These are phyloP conservation scores for Dothideomycetes sp. DNA, from an alignment of 2,329 filamentous ascomycete species.

Conservation along the genomic window DNA sequence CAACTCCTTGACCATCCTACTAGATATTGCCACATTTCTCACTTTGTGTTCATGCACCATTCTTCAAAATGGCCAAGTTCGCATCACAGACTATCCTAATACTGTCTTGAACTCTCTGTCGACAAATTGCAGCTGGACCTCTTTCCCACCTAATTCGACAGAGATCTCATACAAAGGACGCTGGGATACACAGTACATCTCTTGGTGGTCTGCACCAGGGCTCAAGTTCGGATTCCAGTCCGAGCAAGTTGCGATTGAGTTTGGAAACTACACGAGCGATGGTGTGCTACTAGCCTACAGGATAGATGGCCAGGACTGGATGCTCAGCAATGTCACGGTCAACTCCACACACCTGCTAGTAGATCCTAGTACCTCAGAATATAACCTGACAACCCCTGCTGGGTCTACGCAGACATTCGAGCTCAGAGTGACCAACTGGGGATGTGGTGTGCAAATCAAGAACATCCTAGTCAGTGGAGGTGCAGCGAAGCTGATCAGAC, in stretches of 20 bases:
- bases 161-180: constrained; percentile 52
- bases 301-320: constrained; percentile 48
- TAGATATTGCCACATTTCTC: too few species aligned
- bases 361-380: constrained; percentile 32
- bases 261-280: constrained; percentile 40
- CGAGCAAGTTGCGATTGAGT: constrained; percentile 40
- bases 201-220: constrained; percentile 39
- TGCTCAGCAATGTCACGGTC: constrained; percentile 49
- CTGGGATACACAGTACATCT: constrained; percentile 50
- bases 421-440: constrained; percentile 51
- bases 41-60: constrained; percentile 25
- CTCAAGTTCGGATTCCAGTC: constrained; percentile 47
- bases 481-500: constrained; percentile 34
- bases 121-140: constrained; percentile 29
- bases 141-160: constrained; percentile 39
- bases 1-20: too few species aligned
- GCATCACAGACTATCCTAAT: constrained; percentile 27
- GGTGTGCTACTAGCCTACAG: constrained; percentile 46
- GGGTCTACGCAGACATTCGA: constrained; percentile 41
- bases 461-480: constrained; percentile 38
- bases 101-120: constrained; percentile 23
- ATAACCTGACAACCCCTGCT: constrained; percentile 30
- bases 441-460: constrained; percentile 46
- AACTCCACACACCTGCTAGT: constrained; percentile 46
- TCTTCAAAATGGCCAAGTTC: constrained; percentile 31